These are phyloP conservation scores for Rhododendron molle DNA, from an alignment of 148 eudicot species.

Conservation along the genomic window DNA sequence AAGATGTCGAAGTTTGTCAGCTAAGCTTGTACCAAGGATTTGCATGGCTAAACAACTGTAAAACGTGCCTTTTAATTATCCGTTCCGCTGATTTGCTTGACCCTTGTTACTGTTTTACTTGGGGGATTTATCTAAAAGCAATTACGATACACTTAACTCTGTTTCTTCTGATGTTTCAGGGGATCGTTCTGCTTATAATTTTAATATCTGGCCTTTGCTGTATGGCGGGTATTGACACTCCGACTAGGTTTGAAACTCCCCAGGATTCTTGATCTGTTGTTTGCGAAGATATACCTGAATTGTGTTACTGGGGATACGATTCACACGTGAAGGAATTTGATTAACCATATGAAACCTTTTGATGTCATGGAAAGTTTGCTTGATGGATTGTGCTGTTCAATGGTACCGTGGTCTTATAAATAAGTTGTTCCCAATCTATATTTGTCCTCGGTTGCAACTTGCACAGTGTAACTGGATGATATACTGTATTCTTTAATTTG, in stretches of 20 bases:
- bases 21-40: not conserved
- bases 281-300: not conserved
- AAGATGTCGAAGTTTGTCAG: not conserved
- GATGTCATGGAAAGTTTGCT: not conserved
- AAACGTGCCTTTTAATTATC: not conserved
- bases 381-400: not conserved
- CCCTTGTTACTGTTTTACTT: not conserved
- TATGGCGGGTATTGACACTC: slow-evolving; percentile 93
- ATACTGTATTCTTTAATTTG: not conserved
- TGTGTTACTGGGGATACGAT: not conserved
- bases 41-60: not conserved
- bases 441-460: not conserved
- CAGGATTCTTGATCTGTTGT: slow-evolving; percentile 49
- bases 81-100: slow-evolving; percentile 4
- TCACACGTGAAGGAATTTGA: not conserved
- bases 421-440: not conserved
- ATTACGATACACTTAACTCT: not conserved
- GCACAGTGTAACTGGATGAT: not conserved
- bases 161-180: slow-evolving; percentile 44
- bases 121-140: not conserved
- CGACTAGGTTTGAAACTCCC: slow-evolving; percentile 85
- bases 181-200: slow-evolving; percentile 71
- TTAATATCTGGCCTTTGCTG: slow-evolving; percentile 94
- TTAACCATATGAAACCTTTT: not conserved
- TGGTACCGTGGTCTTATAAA: not conserved